Percentiles rank a stretch among this genome's conserved stretches.
phyloP scores from a whole-genome alignment of 2,329 filamentous ascomycete species.

The Fusarium brachygibbosum region DNA sequence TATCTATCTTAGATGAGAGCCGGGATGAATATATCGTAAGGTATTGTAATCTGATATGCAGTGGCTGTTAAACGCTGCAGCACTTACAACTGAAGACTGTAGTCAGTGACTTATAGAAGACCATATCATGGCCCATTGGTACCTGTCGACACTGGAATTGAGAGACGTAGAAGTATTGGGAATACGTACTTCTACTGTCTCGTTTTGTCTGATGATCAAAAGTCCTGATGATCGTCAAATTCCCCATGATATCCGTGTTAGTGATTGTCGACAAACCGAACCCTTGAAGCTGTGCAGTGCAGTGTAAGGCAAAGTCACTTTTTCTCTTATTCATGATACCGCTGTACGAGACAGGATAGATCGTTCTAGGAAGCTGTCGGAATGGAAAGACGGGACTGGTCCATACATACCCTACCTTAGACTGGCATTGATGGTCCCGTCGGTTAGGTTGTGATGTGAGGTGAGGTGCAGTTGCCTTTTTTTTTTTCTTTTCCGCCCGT shows the following conservation, averaged over 20 bases:
- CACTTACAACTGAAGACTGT: conserved; percentile 3
- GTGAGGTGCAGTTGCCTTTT: conserved; percentile 24
- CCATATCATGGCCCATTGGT: not conserved
- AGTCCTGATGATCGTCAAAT: conserved; percentile 14
- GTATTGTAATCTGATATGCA: conserved; percentile 32
- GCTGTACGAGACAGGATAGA: conserved; percentile 1
- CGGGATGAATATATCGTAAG: conserved; percentile 13
- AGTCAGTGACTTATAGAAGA: conserved; percentile 2
- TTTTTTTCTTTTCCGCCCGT: conserved; percentile 30
- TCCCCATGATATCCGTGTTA: conserved; percentile 8
- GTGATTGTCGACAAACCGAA: conserved; percentile 5
- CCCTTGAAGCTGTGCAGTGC: not conserved
- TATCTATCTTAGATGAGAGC: conserved; percentile 18
- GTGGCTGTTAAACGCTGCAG: conserved; percentile 25
- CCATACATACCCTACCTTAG: not conserved
- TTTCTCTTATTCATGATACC: conserved; percentile 27
- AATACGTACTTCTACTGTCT: not conserved
- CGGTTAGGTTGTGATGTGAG: conserved; percentile 26
- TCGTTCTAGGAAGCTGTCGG: conserved; percentile 36
- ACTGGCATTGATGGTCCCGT: conserved; percentile 16
- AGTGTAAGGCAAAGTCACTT: conserved; percentile 12
- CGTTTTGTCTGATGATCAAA: conserved; percentile 13
- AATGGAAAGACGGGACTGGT: conserved; percentile 27
- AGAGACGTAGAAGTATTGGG: not conserved
- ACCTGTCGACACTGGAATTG: conserved; percentile 1